A percentile compares a stretch with the other conserved stretches of the same genome.
Evolutionary conservation across 257 asterid species (phyloP).

Genomic region (Linaria vulgaris): DNA sequence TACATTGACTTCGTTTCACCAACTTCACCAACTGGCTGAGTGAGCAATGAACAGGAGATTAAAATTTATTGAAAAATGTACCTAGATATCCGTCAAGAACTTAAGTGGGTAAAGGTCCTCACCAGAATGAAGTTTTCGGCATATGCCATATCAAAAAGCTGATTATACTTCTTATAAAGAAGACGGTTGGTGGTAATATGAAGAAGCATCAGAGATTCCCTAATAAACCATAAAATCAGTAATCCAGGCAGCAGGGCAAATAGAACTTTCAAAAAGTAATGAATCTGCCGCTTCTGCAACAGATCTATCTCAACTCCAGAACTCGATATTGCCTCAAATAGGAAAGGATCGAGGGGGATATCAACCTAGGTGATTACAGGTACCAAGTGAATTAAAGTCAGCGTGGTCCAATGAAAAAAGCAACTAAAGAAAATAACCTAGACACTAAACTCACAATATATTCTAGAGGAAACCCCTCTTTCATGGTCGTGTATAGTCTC

Average conservation of each 20-base stretch:
- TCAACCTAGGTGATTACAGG: slow-evolving; percentile 64
- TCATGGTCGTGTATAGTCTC: slow-evolving; percentile 86
- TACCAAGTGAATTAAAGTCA: slow-evolving; percentile 20
- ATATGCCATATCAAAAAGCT: slow-evolving; percentile 85
- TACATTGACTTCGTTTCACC: slow-evolving; percentile 87
- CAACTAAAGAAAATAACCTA: slow-evolving; percentile 17
- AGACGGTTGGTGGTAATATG: slow-evolving; percentile 71
- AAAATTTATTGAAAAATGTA: slow-evolving; percentile 7
- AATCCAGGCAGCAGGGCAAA: slow-evolving; percentile 88
- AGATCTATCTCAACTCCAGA: slow-evolving; percentile 96
- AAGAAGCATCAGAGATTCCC: slow-evolving; percentile 84
- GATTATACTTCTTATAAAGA: slow-evolving; percentile 80
- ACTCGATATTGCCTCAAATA: slow-evolving; percentile 87
- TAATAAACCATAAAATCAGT: slow-evolving; percentile 79
- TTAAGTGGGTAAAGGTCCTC: slow-evolving; percentile 24
- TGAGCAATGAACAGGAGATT: slow-evolving; percentile 34
- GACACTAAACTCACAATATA: slow-evolving; percentile 64
- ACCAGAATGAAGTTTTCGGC: slow-evolving; percentile 95
- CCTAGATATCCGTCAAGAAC: slow-evolving; percentile 4
- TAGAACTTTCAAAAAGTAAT: slow-evolving; percentile 79
- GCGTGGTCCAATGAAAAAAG: slow-evolving; percentile 24
- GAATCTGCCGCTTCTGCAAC: slow-evolving; percentile 79
- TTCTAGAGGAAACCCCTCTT: slow-evolving; percentile 97
- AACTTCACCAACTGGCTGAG: slow-evolving; percentile 89
- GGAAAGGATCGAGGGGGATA: slow-evolving; percentile 94